A percentile compares a stretch with the other conserved stretches of the same genome.
Conservation (phyloP, 441 rosid species). For the Eutrema salsugineum region DNA sequence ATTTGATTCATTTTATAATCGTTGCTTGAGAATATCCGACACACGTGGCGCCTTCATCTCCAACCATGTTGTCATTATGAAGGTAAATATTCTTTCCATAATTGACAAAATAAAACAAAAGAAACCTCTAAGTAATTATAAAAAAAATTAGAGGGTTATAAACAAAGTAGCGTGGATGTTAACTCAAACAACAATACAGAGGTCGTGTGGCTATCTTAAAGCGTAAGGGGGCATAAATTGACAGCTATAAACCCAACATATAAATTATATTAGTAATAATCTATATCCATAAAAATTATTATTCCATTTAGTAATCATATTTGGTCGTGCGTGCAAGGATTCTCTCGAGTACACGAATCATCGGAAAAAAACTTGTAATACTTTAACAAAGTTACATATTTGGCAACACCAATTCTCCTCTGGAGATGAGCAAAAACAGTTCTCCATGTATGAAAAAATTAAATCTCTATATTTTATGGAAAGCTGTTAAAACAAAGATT, state of each 20-base stretch:
- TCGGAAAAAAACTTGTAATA: neutral
- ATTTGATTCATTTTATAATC: neutral
- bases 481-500: too few relatives aligned
- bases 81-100: neutral
- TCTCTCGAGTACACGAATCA: neutral
- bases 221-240: slow-evolving; percentile 12
- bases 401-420: neutral
- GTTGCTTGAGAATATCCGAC: slow-evolving; percentile 20
- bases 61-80: neutral
- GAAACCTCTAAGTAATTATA: neutral
- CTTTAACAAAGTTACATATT: neutral
- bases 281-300: neutral
- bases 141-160: neutral
- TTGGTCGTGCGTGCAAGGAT: slow-evolving; percentile 25
- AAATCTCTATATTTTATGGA: too few relatives aligned
- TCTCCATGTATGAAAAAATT: neutral
- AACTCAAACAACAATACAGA: slow-evolving; percentile 3
- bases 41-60: slow-evolving; percentile 12
- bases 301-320: neutral
- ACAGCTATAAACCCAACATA: slow-evolving; percentile 13
- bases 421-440: neutral
- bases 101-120: neutral
- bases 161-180: neutral
- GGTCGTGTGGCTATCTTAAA: slow-evolving; percentile 13
- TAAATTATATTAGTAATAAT: neutral